Evolutionary conservation across 2,329 filamentous ascomycete genomes (phyloP).

Genomic region (Colletotrichum liriopes): DNA sequence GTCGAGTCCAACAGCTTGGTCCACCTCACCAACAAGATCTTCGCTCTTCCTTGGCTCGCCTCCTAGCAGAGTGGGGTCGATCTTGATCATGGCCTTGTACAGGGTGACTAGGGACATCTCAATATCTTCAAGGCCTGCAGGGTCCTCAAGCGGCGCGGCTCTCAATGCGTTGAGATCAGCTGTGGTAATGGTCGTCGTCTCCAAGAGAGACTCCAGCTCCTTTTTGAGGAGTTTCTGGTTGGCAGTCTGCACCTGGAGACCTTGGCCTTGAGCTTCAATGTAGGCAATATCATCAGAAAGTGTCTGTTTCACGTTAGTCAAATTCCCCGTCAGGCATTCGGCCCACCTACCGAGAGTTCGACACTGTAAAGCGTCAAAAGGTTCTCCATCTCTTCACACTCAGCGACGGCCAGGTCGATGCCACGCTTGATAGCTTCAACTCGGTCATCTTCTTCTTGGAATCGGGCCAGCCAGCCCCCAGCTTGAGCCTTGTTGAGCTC

Average conservation of each 20-base stretch:
- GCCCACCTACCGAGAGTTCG: constrained; percentile 83
- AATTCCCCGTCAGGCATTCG: background rate
- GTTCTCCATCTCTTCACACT: constrained; percentile 97
- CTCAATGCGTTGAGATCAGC: constrained; percentile 82
- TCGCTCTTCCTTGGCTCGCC: constrained; percentile 64
- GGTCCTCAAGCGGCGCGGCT: constrained; percentile 80
- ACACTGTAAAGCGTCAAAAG: constrained; percentile 95
- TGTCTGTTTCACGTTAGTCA: constrained; percentile 71
- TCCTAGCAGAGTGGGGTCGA: constrained; percentile 83
- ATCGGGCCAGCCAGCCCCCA: constrained; percentile 89
- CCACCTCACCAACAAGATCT: constrained; percentile 62
- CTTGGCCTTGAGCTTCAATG: constrained; percentile 97
- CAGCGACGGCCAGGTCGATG: constrained; percentile 90
- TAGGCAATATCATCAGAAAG: constrained; percentile 96
- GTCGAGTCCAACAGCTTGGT: constrained; percentile 54
- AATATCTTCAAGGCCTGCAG: constrained; percentile 81
- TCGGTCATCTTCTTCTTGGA: constrained; percentile 89
- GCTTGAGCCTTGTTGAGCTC: constrained; percentile 93
- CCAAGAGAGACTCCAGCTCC: constrained; percentile 89
- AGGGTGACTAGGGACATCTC: constrained; percentile 84
- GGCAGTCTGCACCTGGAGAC: constrained; percentile 95
- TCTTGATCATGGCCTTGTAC: constrained; percentile 94
- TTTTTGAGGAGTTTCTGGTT: constrained; percentile 95
- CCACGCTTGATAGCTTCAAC: constrained; percentile 89
- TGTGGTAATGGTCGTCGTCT: constrained; percentile 89